phyloP scores from a whole-genome alignment of 495 filamentous ascomycete genomes.

The Aspergillus bridgeri region DNA sequence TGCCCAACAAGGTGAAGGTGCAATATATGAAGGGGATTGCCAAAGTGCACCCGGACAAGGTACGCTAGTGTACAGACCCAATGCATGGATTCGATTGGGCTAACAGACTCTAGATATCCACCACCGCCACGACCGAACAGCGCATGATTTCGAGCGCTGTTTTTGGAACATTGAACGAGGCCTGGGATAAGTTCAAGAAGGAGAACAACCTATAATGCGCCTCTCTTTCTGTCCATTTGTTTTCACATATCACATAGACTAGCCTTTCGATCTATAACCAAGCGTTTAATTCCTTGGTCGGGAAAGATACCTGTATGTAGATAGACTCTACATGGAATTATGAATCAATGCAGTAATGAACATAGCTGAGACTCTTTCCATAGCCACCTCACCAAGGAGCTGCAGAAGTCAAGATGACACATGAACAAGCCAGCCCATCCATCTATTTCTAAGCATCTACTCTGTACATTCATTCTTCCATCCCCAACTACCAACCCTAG shows the following conservation, averaged over 20 bases:
- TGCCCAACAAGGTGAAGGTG: slow-evolving; percentile 91
- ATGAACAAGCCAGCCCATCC: no score
- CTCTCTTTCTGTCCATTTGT: slow-evolving; percentile 1
- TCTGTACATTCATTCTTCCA: neutral
- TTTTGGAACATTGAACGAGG: slow-evolving; percentile 91
- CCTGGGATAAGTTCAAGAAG: slow-evolving; percentile 95
- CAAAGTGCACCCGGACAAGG: slow-evolving; percentile 98
- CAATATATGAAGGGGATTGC: slow-evolving; percentile 98
- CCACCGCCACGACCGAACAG: slow-evolving; percentile 88
- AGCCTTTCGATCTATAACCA: slow-evolving; percentile 1
- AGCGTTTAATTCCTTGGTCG: neutral
- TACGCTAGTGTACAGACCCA: slow-evolving; percentile 44
- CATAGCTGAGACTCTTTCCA: no score
- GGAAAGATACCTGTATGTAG: slow-evolving; percentile 1
- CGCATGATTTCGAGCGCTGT: slow-evolving; percentile 88
- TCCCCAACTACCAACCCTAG: neutral
- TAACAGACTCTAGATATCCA: slow-evolving; percentile 67
- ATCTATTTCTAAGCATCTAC: neutral
- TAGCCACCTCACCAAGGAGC: neutral
- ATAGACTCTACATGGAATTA: slow-evolving; percentile 1
- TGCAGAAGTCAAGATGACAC: neutral
- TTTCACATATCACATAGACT: slow-evolving; percentile 13
- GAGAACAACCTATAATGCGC: slow-evolving; percentile 61
- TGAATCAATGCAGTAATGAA: neutral
- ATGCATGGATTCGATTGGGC: no score